Evolutionary conservation across 352 stramenopile species (phyloP).

Genomic region (Phytophthora melonis): DNA sequence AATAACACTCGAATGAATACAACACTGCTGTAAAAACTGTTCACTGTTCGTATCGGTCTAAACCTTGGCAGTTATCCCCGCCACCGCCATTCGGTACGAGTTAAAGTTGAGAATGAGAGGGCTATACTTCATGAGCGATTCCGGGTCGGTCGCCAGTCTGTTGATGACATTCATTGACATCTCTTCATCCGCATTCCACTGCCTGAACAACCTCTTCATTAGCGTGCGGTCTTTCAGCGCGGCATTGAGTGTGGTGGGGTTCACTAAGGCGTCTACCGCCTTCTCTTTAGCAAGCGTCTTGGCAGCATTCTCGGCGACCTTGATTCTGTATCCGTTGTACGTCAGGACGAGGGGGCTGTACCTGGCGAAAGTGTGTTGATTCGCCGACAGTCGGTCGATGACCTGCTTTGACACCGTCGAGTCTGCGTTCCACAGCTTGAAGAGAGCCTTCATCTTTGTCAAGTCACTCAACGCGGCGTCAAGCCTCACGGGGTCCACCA

Average conservation of each 20-base stretch:
- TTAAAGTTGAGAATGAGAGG: slow-evolving; percentile 4
- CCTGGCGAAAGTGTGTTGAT: not conserved
- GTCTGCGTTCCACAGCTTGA: slow-evolving; percentile 12
- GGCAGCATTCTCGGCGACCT: slow-evolving; percentile 3
- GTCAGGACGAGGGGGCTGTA: slow-evolving; percentile 7
- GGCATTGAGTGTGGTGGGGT: not conserved
- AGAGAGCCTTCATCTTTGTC: slow-evolving; percentile 10
- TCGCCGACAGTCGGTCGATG: not conserved
- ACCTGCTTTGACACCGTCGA: not conserved
- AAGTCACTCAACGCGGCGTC: slow-evolving; percentile 2
- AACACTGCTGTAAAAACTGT: not conserved
- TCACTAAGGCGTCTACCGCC: not conserved
- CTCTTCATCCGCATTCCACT: slow-evolving; percentile 14
- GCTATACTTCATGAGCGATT: not conserved
- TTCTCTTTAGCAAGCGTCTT: not conserved
- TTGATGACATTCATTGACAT: slow-evolving; percentile 8
- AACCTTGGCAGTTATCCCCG: not conserved
- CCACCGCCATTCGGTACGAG: not conserved
- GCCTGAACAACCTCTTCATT: slow-evolving; percentile 8
- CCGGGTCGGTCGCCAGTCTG: not conserved
- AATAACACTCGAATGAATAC: not conserved
- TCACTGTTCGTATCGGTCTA: not conserved
- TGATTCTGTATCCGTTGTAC: slow-evolving; percentile 15
- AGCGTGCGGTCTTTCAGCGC: not conserved
- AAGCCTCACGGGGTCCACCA: slow-evolving; percentile 12